Evolutionary conservation across 805 yeast species (phyloP).

Genomic region (Lachancea fermentati): DNA sequence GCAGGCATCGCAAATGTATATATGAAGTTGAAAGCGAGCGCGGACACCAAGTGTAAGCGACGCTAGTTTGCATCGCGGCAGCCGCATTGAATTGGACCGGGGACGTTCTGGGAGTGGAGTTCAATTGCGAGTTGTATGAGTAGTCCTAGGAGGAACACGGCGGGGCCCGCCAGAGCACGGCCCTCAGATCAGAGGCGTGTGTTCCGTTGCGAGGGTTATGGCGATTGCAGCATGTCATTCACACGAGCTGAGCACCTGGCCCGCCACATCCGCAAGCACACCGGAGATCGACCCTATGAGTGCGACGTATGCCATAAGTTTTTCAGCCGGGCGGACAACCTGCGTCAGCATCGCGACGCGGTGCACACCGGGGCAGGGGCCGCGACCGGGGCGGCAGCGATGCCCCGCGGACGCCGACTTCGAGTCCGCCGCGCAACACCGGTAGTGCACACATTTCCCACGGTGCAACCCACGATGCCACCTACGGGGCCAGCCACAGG

Average conservation of each 20-base stretch:
- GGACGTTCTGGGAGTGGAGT: not conserved
- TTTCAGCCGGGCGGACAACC: constrained; percentile 79
- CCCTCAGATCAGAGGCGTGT: not conserved
- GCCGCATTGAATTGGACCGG: not conserved
- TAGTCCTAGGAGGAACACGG: no score
- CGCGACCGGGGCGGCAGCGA: not conserved
- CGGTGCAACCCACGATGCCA: no score
- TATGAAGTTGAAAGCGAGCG: not conserved
- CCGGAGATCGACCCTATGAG: constrained; percentile 90
- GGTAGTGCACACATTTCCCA: no score
- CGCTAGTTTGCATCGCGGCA: not conserved
- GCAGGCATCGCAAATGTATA: not conserved
- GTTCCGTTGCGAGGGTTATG: constrained; percentile 81
- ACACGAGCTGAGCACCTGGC: constrained; percentile 90
- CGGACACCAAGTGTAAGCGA: not conserved
- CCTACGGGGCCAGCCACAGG: no score
- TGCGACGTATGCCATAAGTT: constrained; percentile 77
- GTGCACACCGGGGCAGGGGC: constrained; percentile 44
- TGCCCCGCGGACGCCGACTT: no score
- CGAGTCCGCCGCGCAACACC: no score
- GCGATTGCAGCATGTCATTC: constrained; percentile 82
- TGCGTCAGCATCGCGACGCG: constrained; percentile 87
- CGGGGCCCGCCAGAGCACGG: no score
- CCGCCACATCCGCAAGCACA: constrained; percentile 86
- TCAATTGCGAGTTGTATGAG: not conserved